Evolutionary conservation across 192 early-diverging fungal genomes (phyloP).

Genomic region (Phlyctochytrium arcticum): DNA sequence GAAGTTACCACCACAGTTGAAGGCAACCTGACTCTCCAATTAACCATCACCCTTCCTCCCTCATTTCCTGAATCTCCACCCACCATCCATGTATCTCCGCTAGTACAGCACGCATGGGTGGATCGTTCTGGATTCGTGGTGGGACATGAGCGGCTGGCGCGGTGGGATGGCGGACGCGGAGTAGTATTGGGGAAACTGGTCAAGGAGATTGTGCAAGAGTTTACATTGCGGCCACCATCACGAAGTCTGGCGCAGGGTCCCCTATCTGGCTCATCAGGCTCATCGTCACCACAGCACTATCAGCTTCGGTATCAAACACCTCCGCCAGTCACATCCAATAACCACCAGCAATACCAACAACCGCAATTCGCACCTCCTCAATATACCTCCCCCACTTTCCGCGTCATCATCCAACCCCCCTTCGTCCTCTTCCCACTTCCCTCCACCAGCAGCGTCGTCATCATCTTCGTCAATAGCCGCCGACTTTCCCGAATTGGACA

Average conservation of each 20-base stretch:
- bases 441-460: no score
- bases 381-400: no score
- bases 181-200: conserved; percentile 49
- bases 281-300: neutral
- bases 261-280: neutral
- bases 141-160: conserved; percentile 35
- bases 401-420: no score
- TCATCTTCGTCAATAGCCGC: no score
- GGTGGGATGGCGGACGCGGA: conserved; percentile 29
- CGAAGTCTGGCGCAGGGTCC: no score
- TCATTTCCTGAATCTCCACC: conserved; percentile 52
- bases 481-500: conserved; percentile 18
- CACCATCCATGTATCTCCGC: conserved; percentile 44
- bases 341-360: no score
- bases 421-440: no score
- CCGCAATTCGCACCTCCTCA: no score
- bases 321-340: no score
- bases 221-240: conserved; percentile 19
- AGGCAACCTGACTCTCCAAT: neutral
- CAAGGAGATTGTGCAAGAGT: conserved; percentile 49
- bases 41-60: conserved; percentile 38
- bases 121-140: conserved; percentile 32
- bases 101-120: conserved; percentile 52
- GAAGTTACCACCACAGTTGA: conserved; percentile 4
- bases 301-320: no score